A percentile compares a stretch with the other conserved stretches of the same genome.
Evolutionary conservation across 768 basidiomycete species (phyloP).

Genomic region (Trametes sanguinea): DNA sequence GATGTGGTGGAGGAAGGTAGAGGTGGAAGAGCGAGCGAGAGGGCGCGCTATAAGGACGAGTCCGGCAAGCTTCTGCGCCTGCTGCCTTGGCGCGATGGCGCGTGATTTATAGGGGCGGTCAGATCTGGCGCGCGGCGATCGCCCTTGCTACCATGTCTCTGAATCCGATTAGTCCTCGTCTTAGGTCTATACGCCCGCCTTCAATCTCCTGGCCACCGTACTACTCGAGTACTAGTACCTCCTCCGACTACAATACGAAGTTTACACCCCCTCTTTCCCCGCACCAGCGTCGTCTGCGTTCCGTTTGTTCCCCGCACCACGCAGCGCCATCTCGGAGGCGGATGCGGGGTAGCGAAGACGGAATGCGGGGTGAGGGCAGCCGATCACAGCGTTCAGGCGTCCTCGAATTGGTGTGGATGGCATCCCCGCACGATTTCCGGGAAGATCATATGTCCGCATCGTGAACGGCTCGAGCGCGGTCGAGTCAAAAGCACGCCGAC

Average conservation of each 20-base stretch:
- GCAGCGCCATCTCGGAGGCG: background rate
- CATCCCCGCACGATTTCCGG: conserved; percentile 7
- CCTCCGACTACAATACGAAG: too few relatives aligned
- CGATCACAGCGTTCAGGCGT: background rate
- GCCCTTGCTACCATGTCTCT: background rate
- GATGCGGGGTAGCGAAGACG: conserved; percentile 11
- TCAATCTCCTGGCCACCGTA: too few relatives aligned
- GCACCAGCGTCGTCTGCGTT: background rate
- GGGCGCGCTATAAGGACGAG: conserved; percentile 18
- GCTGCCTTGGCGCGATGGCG: conserved; percentile 16
- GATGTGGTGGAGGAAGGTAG: background rate
- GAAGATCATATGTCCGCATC: background rate
- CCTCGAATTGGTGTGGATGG: background rate
- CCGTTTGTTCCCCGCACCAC: conserved; percentile 5
- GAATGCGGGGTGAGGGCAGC: background rate
- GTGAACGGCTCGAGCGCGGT: too few relatives aligned
- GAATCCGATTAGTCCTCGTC: too few relatives aligned
- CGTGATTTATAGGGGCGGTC: conserved; percentile 18
- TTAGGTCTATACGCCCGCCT: too few relatives aligned
- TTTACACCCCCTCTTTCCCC: background rate
- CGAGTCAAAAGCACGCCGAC: background rate
- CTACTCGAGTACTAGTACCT: too few relatives aligned
- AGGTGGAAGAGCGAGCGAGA: background rate
- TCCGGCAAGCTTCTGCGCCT: conserved; percentile 13
- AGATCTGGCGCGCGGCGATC: background rate